Evolutionary conservation across 352 stramenopile genomes (phyloP), one percentile per base, ranked within the genome.

Genomic region (Globisporangium emineosum): DNA sequence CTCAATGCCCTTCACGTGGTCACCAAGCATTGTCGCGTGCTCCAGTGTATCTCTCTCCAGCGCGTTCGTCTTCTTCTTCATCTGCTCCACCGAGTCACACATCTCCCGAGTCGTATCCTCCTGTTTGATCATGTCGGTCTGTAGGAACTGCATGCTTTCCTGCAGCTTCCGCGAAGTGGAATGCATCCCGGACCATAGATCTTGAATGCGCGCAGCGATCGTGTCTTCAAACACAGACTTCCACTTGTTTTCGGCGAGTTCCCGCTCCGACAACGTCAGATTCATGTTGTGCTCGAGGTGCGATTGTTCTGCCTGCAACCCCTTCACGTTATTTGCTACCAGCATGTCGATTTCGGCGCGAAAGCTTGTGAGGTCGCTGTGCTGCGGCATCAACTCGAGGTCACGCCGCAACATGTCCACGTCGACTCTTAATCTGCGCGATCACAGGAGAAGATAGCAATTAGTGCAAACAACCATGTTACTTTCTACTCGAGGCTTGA

Each of bases 181-280:
- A 40, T 82, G 69, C 42, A 89, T 21, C 3, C 71, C 76, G 3
- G 73, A 69, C 81, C 79, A 90, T 13, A 90, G 64, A 62, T 88
- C 73, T 33, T 83, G 62, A 23, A 90, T 81, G 0, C 79, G 81
- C 17, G 73, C 69, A 0, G 65, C 70, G 25, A 90, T 78, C 3
- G 64, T 72, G 4, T 64, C 62, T 21, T 88, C 78, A 50, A 88
- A 90, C 5, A 68, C 57, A 0, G 77, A 53, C 55, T 90, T 90
- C 79, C 79, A 90, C 33, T 79, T 63, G 60, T 89, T 89, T 60
- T 83, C 78, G 13, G 57, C 56, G 19, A 87, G 63, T 42, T 82
- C 68, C 4, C 67, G 64, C 47, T 71, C 72, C 2, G 79, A 69
- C 2, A 88, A 55, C 17, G 65, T 68, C 15, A 71, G 13, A n/a